Conservation (phyloP, 148 eudicot species). For the Rhododendron mucronatum region DNA sequence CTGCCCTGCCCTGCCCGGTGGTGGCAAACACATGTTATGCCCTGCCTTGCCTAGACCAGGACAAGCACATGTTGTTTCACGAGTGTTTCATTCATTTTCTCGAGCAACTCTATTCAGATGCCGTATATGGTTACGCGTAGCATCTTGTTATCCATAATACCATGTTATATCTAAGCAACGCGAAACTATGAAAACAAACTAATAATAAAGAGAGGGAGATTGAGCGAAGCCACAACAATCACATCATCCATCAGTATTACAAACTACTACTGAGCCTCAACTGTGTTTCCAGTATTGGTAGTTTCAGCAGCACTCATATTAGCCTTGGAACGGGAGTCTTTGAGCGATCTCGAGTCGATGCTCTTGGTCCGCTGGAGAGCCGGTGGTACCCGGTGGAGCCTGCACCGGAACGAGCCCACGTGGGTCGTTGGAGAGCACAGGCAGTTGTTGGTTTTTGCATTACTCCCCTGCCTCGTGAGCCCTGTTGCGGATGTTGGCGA, state of each 20-base stretch:
- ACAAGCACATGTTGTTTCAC: not conserved
- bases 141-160: not conserved
- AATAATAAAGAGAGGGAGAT: not conserved
- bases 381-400: conserved; percentile 31
- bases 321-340: conserved; percentile 11
- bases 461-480: conserved; percentile 23
- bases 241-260: not conserved
- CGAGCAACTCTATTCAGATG: not conserved
- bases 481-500: not conserved
- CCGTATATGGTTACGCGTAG: not conserved
- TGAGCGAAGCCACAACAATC: not conserved
- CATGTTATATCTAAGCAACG: not conserved
- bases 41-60: too few relatives aligned
- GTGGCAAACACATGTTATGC: not conserved
- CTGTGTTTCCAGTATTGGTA: not conserved
- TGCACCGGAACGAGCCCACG: conserved; percentile 43
- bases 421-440: conserved; percentile 54
- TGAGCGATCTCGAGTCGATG: conserved; percentile 1
- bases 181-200: not conserved
- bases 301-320: not conserved
- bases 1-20: too few relatives aligned
- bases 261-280: not conserved
- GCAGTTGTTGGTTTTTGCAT: conserved; percentile 22
- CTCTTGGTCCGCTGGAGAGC: conserved; percentile 29
- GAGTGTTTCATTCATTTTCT: not conserved